Percentiles rank a stretch among this genome's conserved stretches.
These are phyloP conservation scores for Lactarius tabidus DNA, from an alignment of 768 basidiomycete species.

Conservation along the genomic window DNA sequence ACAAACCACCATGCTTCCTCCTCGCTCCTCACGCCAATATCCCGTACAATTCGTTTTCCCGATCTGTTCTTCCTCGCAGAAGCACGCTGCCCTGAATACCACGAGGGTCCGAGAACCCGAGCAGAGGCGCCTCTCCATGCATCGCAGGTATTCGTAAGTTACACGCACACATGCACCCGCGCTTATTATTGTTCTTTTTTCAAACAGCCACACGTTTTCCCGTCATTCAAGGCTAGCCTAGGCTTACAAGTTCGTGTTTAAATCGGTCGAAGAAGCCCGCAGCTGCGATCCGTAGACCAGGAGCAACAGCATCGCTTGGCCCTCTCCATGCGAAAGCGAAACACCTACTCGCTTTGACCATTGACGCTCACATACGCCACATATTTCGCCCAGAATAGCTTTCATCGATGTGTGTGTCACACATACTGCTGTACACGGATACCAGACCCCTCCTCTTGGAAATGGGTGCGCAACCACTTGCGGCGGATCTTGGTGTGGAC, in stretches of 20 bases:
- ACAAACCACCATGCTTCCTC: not conserved
- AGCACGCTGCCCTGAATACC: not conserved
- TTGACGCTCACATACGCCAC: not conserved
- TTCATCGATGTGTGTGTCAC: not conserved
- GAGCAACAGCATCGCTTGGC: not conserved
- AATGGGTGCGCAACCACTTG: not conserved
- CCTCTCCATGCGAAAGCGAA: not conserved
- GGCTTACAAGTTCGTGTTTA: not conserved
- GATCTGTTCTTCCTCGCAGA: not conserved
- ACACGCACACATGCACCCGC: not conserved
- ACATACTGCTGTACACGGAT: not conserved
- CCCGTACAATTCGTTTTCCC: not conserved
- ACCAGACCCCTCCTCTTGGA: not conserved
- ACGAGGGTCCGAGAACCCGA: not conserved
- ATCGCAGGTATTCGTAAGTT: not conserved
- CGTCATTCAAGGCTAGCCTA: not conserved
- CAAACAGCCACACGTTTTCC: not conserved
- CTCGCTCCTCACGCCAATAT: not conserved
- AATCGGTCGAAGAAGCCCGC: not conserved
- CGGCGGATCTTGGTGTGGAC: not conserved
- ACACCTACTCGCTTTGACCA: not conserved
- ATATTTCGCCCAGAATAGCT: not conserved
- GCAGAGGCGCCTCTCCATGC: not conserved
- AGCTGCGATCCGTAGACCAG: not conserved
- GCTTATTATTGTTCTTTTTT: not conserved